Evolutionary conservation across 139 green algal species (phyloP).

Genomic region (Picochlorum sp.): DNA sequence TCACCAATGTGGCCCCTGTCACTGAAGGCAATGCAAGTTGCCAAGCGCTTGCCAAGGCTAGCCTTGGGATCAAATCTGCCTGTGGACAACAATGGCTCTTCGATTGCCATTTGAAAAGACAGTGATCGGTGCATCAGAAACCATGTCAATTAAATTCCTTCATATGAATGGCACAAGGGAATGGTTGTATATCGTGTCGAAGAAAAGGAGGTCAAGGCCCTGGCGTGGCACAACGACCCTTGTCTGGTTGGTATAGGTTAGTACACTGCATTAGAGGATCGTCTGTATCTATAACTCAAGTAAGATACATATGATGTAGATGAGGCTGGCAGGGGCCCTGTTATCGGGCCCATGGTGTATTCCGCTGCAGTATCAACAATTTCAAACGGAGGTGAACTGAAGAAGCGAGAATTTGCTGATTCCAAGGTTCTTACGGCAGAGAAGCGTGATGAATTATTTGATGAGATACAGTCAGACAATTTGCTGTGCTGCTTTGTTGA

Average conservation of each 20-base stretch:
- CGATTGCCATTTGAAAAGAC: no score
- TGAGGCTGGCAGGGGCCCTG: constrained; percentile 79
- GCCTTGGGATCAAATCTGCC: no score
- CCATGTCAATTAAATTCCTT: no score
- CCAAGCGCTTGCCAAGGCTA: no score
- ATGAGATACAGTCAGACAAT: constrained; percentile 36
- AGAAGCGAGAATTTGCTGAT: constrained; percentile 52
- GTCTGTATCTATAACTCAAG: background rate
- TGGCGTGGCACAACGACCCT: constrained; percentile 39
- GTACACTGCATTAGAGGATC: background rate
- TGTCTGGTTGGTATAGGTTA: constrained; percentile 61
- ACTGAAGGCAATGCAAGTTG: no score
- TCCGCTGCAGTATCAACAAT: constrained; percentile 18
- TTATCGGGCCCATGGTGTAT: constrained; percentile 77
- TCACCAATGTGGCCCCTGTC: no score
- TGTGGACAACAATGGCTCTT: no score
- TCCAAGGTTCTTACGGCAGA: constrained; percentile 73
- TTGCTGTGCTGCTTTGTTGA: constrained; percentile 54
- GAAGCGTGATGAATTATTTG: constrained; percentile 57
- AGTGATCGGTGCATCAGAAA: no score
- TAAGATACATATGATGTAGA: constrained; percentile 37
- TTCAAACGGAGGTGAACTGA: constrained; percentile 7
- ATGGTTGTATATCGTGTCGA: constrained; percentile 1
- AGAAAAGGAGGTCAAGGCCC: background rate
- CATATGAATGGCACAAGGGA: background rate